These are phyloP conservation scores for Trichosporon coremiiforme DNA, from an alignment of 1,284 basidiomycete genomes.

Conservation along the genomic window DNA sequence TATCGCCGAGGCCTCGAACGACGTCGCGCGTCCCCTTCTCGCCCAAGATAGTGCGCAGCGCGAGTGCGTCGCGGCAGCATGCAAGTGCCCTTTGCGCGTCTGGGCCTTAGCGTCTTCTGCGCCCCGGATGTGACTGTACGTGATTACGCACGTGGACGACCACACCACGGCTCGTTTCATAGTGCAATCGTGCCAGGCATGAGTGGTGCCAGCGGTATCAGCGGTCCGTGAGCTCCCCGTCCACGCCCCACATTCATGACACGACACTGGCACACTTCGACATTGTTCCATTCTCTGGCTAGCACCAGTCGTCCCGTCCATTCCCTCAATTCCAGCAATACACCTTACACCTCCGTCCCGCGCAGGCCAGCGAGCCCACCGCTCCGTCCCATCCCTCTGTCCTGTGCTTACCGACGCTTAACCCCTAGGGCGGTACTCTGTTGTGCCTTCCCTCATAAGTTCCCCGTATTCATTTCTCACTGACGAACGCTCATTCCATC, in stretches of 20 bases:
- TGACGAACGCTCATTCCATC: background rate
- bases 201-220: too few species aligned
- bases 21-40: background rate
- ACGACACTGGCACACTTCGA: background rate
- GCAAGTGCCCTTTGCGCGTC: background rate
- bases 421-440: background rate
- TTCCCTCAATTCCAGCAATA: background rate
- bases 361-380: background rate
- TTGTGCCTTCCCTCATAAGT: background rate
- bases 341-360: background rate
- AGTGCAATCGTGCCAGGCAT: background rate
- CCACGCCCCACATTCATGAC: conserved; percentile 9
- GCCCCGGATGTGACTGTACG: background rate
- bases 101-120: background rate
- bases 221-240: conserved; percentile 1
- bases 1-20: background rate
- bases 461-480: background rate
- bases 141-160: background rate
- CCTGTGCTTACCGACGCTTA: background rate
- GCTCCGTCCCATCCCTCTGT: background rate
- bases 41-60: background rate
- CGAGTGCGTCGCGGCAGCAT: background rate
- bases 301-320: background rate
- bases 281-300: background rate
- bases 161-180: background rate